Conservation (phyloP, 371 early-diverging fungal species). For the Syncephalastrum racemosum region DNA sequence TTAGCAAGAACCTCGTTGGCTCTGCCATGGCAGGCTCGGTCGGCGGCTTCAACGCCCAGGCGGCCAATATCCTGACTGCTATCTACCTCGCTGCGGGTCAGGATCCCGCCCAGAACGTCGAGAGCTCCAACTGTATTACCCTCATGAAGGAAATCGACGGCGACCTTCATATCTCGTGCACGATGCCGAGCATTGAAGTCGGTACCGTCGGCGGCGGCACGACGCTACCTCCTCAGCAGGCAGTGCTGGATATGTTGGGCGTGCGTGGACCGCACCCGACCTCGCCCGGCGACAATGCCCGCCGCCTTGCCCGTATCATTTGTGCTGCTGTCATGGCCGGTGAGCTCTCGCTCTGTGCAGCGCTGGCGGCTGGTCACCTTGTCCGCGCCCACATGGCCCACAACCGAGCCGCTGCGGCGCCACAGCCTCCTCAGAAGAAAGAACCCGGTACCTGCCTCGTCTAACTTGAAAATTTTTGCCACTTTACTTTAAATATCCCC, state of each 20-base stretch:
- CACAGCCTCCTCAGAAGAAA: conserved; percentile 5
- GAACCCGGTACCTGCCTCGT: background rate
- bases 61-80: conserved; percentile 95
- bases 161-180: conserved; percentile 85
- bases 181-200: conserved; percentile 96
- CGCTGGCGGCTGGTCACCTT: conserved; percentile 85
- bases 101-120: conserved; percentile 97
- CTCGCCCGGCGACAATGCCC: conserved; percentile 88
- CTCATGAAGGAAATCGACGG: conserved; percentile 88
- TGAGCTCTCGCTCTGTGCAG: conserved; percentile 87
- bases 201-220: conserved; percentile 98
- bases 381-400: conserved; percentile 85
- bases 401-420: conserved; percentile 54
- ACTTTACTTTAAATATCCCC: too few relatives aligned
- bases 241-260: conserved; percentile 89
- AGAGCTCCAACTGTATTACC: conserved; percentile 93
- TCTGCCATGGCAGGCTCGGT: conserved; percentile 94
- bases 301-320: conserved; percentile 85
- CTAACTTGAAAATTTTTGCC: too few relatives aligned
- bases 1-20: conserved; percentile 90
- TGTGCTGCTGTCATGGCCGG: conserved; percentile 97
- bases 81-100: conserved; percentile 95
- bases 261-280: conserved; percentile 83
- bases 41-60: conserved; percentile 97
- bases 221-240: conserved; percentile 82